Percentiles rank a stretch among this genome's conserved stretches.
phyloP scores from a whole-genome alignment of 2,329 filamentous ascomycete genomes.

The Arthrobotrys conoides region DNA sequence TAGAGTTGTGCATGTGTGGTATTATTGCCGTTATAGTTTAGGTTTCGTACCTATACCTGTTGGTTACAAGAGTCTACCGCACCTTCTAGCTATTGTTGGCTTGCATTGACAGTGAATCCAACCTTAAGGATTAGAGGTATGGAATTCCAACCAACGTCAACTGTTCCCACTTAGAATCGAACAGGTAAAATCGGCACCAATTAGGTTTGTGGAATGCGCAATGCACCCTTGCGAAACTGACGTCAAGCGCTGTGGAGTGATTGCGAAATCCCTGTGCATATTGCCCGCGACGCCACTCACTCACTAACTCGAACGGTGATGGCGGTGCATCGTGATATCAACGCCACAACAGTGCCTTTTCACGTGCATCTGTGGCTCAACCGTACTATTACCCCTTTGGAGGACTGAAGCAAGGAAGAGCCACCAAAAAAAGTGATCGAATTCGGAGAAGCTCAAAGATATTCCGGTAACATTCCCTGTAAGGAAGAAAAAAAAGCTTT shows the following conservation, averaged over 20 bases:
- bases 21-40: not conserved
- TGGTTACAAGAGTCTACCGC: no score
- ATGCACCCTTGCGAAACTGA: conserved; percentile 26
- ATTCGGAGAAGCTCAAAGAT: conserved; percentile 46
- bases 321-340: not conserved
- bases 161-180: no score
- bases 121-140: not conserved
- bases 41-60: not conserved
- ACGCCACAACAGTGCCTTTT: conserved; percentile 2
- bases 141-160: not conserved
- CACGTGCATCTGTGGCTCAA: not conserved
- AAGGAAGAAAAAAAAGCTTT: conserved; percentile 16
- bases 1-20: not conserved
- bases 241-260: not conserved
- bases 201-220: conserved; percentile 1
- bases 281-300: not conserved
- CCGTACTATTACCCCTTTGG: not conserved
- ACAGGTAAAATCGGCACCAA: not conserved
- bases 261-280: conserved; percentile 12
- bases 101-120: not conserved
- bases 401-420: not conserved
- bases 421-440: not conserved
- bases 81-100: no score
- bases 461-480: conserved; percentile 29
- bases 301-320: not conserved